phyloP scores from a whole-genome alignment of 257 asterid genomes.

The Ophiorrhiza pumila region DNA sequence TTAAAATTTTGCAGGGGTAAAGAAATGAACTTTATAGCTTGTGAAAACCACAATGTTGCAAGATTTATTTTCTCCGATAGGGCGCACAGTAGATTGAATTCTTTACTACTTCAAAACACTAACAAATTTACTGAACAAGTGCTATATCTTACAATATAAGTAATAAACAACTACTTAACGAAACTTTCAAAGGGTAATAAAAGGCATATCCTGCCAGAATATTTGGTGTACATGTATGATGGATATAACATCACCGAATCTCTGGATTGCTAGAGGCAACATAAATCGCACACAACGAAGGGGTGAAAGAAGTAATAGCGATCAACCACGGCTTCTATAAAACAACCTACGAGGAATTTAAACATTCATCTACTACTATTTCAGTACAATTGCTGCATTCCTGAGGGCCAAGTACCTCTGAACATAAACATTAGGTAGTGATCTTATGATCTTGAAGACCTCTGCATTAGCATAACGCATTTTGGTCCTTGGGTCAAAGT shows the following conservation, averaged over 20 bases:
- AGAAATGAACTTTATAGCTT: too few relatives aligned
- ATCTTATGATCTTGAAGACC: conserved; percentile 77
- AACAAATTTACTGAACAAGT: too few relatives aligned
- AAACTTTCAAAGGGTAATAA: neutral
- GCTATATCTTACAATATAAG: too few relatives aligned
- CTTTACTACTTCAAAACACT: too few relatives aligned
- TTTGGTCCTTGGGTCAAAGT: conserved; percentile 91
- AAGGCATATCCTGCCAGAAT: neutral
- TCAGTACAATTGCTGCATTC: conserved; percentile 85
- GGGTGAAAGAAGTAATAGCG: neutral
- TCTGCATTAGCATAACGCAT: conserved; percentile 82
- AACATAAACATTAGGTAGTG: conserved; percentile 87
- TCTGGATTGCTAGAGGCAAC: neutral
- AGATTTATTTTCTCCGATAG: too few relatives aligned
- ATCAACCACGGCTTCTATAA: neutral
- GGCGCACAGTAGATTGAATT: too few relatives aligned
- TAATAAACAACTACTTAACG: neutral
- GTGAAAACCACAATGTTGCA: too few relatives aligned
- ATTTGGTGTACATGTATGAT: too few relatives aligned
- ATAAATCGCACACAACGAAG: too few relatives aligned
- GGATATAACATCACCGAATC: neutral
- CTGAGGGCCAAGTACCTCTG: conserved; percentile 90
- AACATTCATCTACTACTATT: conserved; percentile 33
- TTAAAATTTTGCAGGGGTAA: too few relatives aligned
- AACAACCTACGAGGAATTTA: neutral